Base-by-base conservation (phyloP, 1,139 yeast species). In the Pichia sp. region DNA sequence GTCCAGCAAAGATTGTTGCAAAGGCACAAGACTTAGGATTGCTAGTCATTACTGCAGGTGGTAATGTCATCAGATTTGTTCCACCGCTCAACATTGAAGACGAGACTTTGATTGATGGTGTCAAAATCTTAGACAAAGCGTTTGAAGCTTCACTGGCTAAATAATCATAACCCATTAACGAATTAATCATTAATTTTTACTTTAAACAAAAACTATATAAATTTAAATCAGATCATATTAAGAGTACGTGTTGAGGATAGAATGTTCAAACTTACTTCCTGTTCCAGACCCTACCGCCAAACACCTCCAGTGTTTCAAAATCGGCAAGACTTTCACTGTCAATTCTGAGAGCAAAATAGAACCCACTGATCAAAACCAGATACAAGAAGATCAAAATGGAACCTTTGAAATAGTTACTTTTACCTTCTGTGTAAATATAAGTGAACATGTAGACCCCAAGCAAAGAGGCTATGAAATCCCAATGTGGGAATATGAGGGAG, bases 381-480 rank as follows among this genome's bases (percentile, higher is more conserved):
- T 93, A 93, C 34, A 90, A 78, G 64, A 95, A 78, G 16, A 92
- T 82, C 67, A 95, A 75, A 61, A 95, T 90, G 16, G 93, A 86
- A 1, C 99, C 99, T 70, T 93, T 93, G 76, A 93, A 93, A 68
- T 93, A 93, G 67, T 95, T 93, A 41, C 96, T 87, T 67, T 92
- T 92, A 2, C 99, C 99, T 67, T 93, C 99, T 0, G 97, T 96
- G 68, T 95, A 95, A 57, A 93, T 82, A 70, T 95, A 93, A 0
- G 97, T 88, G 75, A 90, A 92, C 69, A 93, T 75, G 62, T 90
- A 89, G 55, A 92, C 95, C 53, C 97, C 87, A 47, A 89, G 81
- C 59, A 92, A 79, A 7, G 90, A 84, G 13, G 95, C 96, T 63
- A 92, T 81, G 54, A 92, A 80, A 69, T 95, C 99, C 98, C 99